Conservation (phyloP, 2,329 filamentous ascomycete species). For the Colletotrichum gloeosporioides region DNA sequence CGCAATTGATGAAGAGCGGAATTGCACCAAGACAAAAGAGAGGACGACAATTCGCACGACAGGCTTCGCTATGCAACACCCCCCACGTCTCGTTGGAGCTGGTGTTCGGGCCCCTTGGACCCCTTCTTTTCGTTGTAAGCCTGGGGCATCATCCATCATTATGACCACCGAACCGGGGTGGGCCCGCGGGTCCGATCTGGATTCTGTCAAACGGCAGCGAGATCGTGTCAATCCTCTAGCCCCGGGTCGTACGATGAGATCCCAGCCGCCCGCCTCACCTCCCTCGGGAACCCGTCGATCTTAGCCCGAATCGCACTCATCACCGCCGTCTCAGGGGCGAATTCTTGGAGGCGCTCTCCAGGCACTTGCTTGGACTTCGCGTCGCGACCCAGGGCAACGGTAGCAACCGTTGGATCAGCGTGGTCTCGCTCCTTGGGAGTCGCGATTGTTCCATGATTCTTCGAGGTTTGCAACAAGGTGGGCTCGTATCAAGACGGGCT, state of each 20-base stretch:
- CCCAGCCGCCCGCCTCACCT: constrained; percentile 6
- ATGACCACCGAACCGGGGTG: background rate
- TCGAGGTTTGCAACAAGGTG: background rate
- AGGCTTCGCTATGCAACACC: background rate
- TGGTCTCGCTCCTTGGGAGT: background rate
- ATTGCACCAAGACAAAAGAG: background rate
- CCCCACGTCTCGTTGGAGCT: background rate
- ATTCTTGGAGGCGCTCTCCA: background rate
- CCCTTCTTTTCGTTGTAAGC: background rate
- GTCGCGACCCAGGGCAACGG: background rate
- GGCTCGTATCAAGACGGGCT: background rate
- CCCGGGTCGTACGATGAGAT: background rate
- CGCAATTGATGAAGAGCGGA: background rate
- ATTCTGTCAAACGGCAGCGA: constrained; percentile 9
- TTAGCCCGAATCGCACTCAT: background rate
- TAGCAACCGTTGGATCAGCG: background rate
- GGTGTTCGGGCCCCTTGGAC: background rate
- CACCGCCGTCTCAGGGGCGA: background rate
- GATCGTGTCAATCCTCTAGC: constrained; percentile 7
- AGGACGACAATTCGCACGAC: background rate
- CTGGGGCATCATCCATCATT: background rate
- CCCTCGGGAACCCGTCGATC: background rate
- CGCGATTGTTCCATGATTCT: background rate
- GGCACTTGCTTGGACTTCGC: background rate
- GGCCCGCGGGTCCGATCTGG: constrained; percentile 7